Evolutionary conservation across 768 basidiomycete species (phyloP), one percentile per base, ranked within the genome.

Genomic region (Lactifluus hygrophoroides): DNA sequence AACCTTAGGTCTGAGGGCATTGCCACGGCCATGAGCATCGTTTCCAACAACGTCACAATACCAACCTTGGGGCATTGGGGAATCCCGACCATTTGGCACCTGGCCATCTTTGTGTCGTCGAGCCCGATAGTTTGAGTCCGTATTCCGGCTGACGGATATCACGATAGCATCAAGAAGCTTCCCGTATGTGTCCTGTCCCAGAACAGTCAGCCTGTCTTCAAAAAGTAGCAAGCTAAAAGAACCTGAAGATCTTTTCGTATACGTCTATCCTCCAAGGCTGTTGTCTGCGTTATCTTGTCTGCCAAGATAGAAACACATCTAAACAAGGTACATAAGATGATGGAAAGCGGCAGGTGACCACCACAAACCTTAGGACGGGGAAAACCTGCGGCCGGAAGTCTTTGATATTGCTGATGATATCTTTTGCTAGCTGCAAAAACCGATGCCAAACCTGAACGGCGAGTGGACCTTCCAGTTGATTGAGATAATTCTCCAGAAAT

Each of bases 391-490:
- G 63, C 62, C 86, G 88, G 71, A 86, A 88, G 30, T 86, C 84
- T 28, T 84, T 79, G 21, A 82, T 74, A 50, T 75, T 80, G 38
- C 75, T 77, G n/a, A 81, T 71, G 21, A 95, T 69, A 23, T 97
- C 94, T 66, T 87, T 90, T 7, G 84, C 81, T 43, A 97, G 74
- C 49, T 84, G 81, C 61, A 90, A 74, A 66, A 85, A 86, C 19
- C 90, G 80, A 43, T 74, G 71, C 95, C 95, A 98, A 19, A 97
- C 88, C 72, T 98, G 96, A 11, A 94, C 77, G 3, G 91, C 94
- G 35, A 96, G 74, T 0, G 96, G 91, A 0, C 92, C 91, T 70
- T 98, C 96, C 42, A 98, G 71, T 10, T 85, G 81, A 17, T 73
- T 73, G 28, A 97, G 69, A 67, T 98, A 98, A 54, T 83, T 83